These are phyloP conservation scores for Suhomyces faveliae DNA, from an alignment of 805 yeast species.

Conservation along the genomic window DNA sequence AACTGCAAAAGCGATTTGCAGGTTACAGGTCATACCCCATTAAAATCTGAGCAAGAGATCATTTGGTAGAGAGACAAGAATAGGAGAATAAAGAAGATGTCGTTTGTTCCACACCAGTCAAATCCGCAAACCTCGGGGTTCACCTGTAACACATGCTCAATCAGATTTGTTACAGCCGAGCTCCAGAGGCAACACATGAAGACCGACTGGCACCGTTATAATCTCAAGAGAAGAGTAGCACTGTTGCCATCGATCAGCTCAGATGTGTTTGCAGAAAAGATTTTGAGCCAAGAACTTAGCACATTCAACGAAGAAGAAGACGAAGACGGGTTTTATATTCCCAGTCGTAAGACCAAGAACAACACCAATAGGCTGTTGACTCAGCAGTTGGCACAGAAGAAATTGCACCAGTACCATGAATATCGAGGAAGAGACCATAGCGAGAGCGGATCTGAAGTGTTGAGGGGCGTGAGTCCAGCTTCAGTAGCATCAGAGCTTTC, in stretches of 20 bases:
- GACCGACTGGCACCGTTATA: constrained; percentile 97
- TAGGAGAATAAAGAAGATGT: not conserved
- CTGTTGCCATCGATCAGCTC: constrained; percentile 45
- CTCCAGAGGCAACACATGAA: constrained; percentile 92
- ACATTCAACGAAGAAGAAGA: constrained; percentile 37
- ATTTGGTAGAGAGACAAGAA: not conserved
- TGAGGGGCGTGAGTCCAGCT: constrained; percentile 51
- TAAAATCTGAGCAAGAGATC: not conserved
- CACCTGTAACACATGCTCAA: constrained; percentile 88
- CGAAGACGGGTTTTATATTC: constrained; percentile 53
- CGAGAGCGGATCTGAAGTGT: constrained; percentile 26
- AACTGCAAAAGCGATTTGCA: constrained; percentile 1
- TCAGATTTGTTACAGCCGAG: constrained; percentile 78
- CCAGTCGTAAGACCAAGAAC: constrained; percentile 21
- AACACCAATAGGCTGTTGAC: constrained; percentile 32
- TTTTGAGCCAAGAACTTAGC: constrained; percentile 25
- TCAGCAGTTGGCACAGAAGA: constrained; percentile 33
- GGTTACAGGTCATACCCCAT: not conserved
- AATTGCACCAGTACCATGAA: constrained; percentile 18
- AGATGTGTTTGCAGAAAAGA: constrained; percentile 64
- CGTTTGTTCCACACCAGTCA: constrained; percentile 24
- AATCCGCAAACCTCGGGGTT: constrained; percentile 26
- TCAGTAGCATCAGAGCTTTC: constrained; percentile 57
- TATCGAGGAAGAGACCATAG: constrained; percentile 32
- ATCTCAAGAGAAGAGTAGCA: constrained; percentile 90